Evolutionary conservation across 176 grass and related monocot genomes (phyloP).

Genomic region (Chrysopogon serrulatus): DNA sequence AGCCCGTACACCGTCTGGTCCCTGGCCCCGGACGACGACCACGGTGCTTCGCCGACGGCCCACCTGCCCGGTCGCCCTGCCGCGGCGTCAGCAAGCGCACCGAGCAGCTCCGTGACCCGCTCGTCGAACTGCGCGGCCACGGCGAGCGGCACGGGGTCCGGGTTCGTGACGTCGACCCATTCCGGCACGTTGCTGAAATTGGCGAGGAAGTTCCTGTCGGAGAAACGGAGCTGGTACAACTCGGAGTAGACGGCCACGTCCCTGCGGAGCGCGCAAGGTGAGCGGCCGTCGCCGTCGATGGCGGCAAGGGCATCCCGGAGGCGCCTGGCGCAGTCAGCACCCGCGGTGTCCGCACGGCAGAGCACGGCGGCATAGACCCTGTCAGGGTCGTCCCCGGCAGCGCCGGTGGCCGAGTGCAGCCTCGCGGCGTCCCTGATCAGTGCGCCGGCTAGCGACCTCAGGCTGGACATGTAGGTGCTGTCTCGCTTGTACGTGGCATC

Average conservation of each 20-base stretch:
- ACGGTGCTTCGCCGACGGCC: background rate
- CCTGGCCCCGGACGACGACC: background rate
- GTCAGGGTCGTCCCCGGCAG: slow-evolving; percentile 3
- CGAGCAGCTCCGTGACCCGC: background rate
- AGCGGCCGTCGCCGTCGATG: background rate
- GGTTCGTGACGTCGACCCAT: background rate
- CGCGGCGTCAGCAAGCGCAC: background rate
- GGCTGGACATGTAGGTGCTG: slow-evolving; percentile 12
- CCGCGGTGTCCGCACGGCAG: slow-evolving; percentile 44
- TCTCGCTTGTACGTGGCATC: background rate
- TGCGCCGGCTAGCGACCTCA: background rate
- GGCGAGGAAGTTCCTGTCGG: slow-evolving; percentile 46
- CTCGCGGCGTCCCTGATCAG: slow-evolving; percentile 1
- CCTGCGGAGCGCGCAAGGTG: slow-evolving; percentile 8
- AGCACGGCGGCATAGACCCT: slow-evolving; percentile 40
- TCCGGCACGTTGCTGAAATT: slow-evolving; percentile 32
- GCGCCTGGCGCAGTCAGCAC: slow-evolving; percentile 13
- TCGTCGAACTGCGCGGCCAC: background rate
- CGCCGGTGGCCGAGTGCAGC: slow-evolving; percentile 30
- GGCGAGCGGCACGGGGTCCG: background rate
- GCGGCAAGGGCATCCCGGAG: background rate
- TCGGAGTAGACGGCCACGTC: slow-evolving; percentile 41
- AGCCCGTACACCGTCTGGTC: slow-evolving; percentile 25
- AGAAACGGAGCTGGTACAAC: slow-evolving; percentile 46
- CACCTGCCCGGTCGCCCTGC: slow-evolving; percentile 14